Evolutionary conservation across 164 flowering plant species (phyloP).

Genomic region (Euptelea pleiosperma): DNA sequence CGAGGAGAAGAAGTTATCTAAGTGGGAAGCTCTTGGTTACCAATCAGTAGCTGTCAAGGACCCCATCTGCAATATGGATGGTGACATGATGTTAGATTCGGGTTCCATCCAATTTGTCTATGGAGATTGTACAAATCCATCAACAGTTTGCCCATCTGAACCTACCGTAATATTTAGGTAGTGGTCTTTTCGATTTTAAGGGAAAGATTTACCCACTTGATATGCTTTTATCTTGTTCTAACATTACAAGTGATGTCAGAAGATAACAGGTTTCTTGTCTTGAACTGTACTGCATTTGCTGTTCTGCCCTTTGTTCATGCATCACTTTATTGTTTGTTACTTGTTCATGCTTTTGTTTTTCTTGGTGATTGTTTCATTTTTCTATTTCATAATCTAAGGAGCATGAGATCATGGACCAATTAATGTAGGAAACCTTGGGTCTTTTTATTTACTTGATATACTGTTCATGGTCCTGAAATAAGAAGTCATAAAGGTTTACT

Average conservation of each 20-base stretch:
- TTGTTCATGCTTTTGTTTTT: no score
- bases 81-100: conserved; percentile 42
- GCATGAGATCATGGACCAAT: no score
- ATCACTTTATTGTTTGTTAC: no score
- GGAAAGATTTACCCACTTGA: not conserved
- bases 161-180: conserved; percentile 81
- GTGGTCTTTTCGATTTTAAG: not conserved
- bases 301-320: no score
- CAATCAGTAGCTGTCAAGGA: conserved; percentile 58
- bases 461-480: no score
- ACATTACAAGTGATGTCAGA: not conserved
- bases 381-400: no score
- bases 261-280: not conserved
- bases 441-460: no score
- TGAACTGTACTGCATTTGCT: no score
- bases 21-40: conserved; percentile 88
- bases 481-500: no score
- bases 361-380: no score
- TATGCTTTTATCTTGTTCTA: not conserved
- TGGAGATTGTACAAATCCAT: conserved; percentile 87
- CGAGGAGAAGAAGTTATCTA: conserved; percentile 69
- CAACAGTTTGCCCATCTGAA: conserved; percentile 53
- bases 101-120: conserved; percentile 84
- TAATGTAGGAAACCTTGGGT: no score
- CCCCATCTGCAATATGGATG: conserved; percentile 32